Base-by-base conservation (phyloP, 2,329 filamentous ascomycete species). In the Stemphylium lycopersici region DNA sequence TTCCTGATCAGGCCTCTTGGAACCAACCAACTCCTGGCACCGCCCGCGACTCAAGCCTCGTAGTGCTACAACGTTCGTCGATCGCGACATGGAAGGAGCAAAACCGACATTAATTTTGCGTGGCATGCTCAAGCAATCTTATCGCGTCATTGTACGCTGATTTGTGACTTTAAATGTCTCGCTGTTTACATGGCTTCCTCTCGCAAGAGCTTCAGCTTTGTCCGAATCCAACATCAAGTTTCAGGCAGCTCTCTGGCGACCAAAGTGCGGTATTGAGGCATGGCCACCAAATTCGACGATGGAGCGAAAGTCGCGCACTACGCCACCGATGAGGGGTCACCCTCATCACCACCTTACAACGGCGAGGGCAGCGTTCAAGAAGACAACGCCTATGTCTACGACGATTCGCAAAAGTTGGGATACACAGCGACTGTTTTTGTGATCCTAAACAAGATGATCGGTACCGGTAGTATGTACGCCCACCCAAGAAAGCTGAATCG, bases 341-440 rank as follows among this genome's bases (percentile, higher is more conserved):
- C 51, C 7, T n/a, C 63, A 3, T 48, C 55, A 7, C 66, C 65
- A 2, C 51, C 57, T 2, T 62, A 65, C 11, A 61, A 63, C 22
- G 6, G 6, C 8, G 55, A 68, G 33, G 70, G 52, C 15, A 64
- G 61, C 15, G 66, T 72, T 1, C 65, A 72, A 44, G 64, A 67
- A n/a, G 70, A 74, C 36, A 67, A 72, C 6, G 66, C 64, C 2
- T 74, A 71, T 46, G 61, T 64, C 12, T 74, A 68, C 50, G 61
- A 67, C 20, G 71, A 74, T 22, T 67, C 62, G 3, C 63, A 70
- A 38, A 74, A 73, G 49, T 47, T 74, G 3, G 71, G 71, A 5
- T 67, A 72, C 24, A 74, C 71, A 6, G 68, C 63, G 3, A 67
- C 70, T 1, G 69, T 74, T 0, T 74, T 74, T 33, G 61, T 74